Evolutionary conservation across 805 yeast species (phyloP).

Genomic region (Starmera caribaea): DNA sequence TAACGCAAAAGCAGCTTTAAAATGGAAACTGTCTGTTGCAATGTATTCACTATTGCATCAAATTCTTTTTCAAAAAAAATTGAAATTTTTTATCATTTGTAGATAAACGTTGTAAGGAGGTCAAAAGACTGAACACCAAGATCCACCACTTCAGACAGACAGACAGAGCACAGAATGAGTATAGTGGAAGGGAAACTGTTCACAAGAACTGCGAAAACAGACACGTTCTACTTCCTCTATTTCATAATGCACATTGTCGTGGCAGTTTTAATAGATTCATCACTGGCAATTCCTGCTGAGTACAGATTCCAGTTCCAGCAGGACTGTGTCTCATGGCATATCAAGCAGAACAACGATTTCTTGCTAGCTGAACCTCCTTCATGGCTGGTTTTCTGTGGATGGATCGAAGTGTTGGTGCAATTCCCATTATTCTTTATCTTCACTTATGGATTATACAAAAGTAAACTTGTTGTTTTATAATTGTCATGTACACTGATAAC

Average conservation of each 20-base stretch:
- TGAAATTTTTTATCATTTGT: not conserved
- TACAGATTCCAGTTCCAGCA: conserved; percentile 40
- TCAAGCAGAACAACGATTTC: conserved; percentile 60
- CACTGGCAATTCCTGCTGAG: conserved; percentile 51
- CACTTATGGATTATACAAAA: conserved; percentile 22
- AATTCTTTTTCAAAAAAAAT: too few relatives aligned
- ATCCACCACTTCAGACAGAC: too few relatives aligned
- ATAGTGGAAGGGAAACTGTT: conserved; percentile 4
- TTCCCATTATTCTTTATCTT: conserved; percentile 63
- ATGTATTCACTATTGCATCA: too few relatives aligned
- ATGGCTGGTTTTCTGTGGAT: conserved; percentile 70
- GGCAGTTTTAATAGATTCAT: conserved; percentile 66
- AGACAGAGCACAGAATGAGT: conserved; percentile 2
- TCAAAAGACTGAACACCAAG: too few relatives aligned
- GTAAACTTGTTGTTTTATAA: conserved; percentile 14
- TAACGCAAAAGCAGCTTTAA: too few relatives aligned
- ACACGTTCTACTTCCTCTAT: conserved; percentile 39
- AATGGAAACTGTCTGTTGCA: too few relatives aligned
- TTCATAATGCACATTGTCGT: conserved; percentile 64
- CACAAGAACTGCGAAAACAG: conserved; percentile 15
- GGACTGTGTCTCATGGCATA: conserved; percentile 46
- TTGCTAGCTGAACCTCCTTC: conserved; percentile 46
- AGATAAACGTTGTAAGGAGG: not conserved
- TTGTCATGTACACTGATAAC: conserved; percentile 3
- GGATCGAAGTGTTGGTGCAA: conserved; percentile 66